Evolutionary conservation across 2,329 filamentous ascomycete genomes (phyloP).

Genomic region (Apiospora aurea): DNA sequence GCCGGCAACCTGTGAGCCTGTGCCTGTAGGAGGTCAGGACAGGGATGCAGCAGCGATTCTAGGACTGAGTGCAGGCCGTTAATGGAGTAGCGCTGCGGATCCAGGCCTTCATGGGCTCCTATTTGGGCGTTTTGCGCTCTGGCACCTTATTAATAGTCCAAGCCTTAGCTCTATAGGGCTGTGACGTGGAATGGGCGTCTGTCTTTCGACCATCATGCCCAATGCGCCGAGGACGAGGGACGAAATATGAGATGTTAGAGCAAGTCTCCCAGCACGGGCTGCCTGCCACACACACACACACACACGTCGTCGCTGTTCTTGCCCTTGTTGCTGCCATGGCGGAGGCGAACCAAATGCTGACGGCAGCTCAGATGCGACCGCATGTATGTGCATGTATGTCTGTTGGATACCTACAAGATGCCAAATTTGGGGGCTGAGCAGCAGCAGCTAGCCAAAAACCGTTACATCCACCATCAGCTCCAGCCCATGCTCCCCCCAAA

Average conservation of each 20-base stretch:
- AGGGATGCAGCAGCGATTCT: slow-evolving; percentile 14
- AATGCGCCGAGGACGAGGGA: not conserved
- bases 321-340: slow-evolving; percentile 4
- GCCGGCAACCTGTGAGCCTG: not conserved
- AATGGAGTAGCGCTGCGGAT: slow-evolving; percentile 14
- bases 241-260: not conserved
- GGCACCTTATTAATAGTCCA: slow-evolving; percentile 9
- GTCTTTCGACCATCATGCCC: not conserved
- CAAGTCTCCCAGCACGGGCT: not conserved
- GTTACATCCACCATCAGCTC: slow-evolving; percentile 9
- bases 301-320: not conserved
- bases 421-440: slow-evolving; percentile 8
- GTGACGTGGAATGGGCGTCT: slow-evolving; percentile 15
- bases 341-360: slow-evolving; percentile 18
- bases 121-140: slow-evolving; percentile 10
- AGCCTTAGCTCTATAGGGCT: slow-evolving; percentile 17
- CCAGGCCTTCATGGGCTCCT: slow-evolving; percentile 10
- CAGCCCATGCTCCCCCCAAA: not conserved
- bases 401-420: not conserved
- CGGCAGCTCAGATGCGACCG: not conserved
- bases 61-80: not conserved
- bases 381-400: not conserved
- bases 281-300: too few species aligned
- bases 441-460: not conserved
- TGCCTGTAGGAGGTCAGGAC: not conserved